Percentiles rank a stretch among this genome's conserved stretches.
Conservation (phyloP, 768 basidiomycete species). For the Leccinum boreale region DNA sequence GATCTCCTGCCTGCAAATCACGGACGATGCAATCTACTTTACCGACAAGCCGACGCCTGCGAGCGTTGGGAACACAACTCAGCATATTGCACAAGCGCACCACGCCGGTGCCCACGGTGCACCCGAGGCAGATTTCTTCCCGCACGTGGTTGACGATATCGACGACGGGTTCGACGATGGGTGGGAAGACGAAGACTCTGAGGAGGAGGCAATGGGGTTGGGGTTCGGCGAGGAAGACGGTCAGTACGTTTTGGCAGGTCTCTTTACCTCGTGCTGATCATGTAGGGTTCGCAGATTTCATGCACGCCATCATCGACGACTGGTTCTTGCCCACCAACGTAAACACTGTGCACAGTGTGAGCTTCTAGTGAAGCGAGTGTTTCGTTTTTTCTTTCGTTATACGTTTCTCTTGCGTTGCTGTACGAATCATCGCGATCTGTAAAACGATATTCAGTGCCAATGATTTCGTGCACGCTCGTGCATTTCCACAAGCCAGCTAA, state of each 20-base stretch:
- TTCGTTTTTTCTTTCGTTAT: not conserved
- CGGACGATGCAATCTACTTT: conserved; percentile 49
- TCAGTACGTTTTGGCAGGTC: not conserved
- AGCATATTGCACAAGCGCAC: not conserved
- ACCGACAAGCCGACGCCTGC: conserved; percentile 28
- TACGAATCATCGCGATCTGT: not conserved
- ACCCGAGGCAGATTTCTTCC: conserved; percentile 1
- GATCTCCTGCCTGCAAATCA: conserved; percentile 55
- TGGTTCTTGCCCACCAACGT: conserved; percentile 17
- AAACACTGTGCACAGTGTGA: conserved; percentile 26
- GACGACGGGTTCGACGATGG: conserved; percentile 9
- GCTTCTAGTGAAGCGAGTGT: conserved; percentile 16
- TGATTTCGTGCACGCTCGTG: not conserved
- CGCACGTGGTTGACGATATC: conserved; percentile 5
- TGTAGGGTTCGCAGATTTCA: conserved; percentile 4
- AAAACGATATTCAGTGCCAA: not conserved
- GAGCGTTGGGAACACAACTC: not conserved
- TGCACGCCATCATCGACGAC: conserved; percentile 17
- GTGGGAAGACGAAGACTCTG: conserved; percentile 17
- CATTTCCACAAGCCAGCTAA: not conserved
- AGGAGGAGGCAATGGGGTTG: conserved; percentile 4
- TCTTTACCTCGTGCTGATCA: conserved; percentile 1
- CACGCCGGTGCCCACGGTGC: not conserved
- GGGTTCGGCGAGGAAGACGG: conserved; percentile 9
- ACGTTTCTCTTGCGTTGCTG: not conserved